Evolutionary conservation across 495 filamentous ascomycete genomes (phyloP), one percentile per base, ranked within the genome.

Genomic region (Thozetella sp.): DNA sequence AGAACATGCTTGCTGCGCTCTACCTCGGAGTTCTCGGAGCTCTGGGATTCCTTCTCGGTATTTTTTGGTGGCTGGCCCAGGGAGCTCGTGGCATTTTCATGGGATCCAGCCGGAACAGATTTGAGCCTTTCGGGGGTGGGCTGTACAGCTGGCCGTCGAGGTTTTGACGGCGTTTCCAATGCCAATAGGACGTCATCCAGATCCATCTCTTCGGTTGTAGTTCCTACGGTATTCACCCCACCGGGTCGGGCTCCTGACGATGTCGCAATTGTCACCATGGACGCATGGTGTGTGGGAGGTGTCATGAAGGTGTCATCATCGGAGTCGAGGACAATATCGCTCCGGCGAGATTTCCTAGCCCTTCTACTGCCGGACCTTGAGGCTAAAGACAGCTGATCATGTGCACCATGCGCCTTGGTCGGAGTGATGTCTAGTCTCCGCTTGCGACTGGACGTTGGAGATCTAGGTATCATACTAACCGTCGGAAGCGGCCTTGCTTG

Each of bases 271-370:
- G 51, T 54, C 20, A 34, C 11, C 13, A 25, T 25, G 26, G 30
- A 23, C 2, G 2, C 26, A 27, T 63, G 60, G 20, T 66, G 57
- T 22, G 56, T 51, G 22, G 61, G 66, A 10, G 77, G 68, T 20
- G 70, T 72, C 22, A 66, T 43, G 2, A 66, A 61, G 13, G 12
- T n/a, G n/a, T 81, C 80, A 24, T 85, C 82, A 54, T 83, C 82
- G 1, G 82, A 85, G 59, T 85, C 82, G 61, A 69, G 61, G 23
- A 83, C 76, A 24, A 75, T 54, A 4, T 67, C 65, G 15, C 68
- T 61, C 10, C 53, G 54, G 40, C 54, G 58, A 2, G 58, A 22
- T 25, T 53, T 72, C 30, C 62, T 63, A 11, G 56, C 2, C 23
- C 22, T 64, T 56, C 1, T 55, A 61, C 57, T 40, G 17, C 3